Conservation (phyloP, 1,284 basidiomycete genomes). For the Agaricales sp. region DNA sequence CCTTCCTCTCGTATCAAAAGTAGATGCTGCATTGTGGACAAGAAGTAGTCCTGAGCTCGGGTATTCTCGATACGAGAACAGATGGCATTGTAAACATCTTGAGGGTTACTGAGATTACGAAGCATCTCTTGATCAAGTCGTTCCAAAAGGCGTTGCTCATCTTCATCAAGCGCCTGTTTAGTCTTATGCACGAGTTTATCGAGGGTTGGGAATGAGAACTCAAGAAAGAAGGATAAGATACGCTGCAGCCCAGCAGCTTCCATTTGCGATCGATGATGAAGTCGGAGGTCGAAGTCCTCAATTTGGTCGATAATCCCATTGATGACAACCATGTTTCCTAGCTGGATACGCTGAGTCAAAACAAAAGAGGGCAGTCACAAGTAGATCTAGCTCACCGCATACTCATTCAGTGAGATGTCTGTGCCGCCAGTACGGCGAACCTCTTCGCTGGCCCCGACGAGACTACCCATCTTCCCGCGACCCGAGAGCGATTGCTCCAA, state of each 20-base stretch:
- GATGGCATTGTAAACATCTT: conserved; percentile 84
- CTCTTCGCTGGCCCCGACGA: conserved; percentile 91
- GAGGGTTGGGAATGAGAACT: conserved; percentile 56
- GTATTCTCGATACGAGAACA: conserved; percentile 66
- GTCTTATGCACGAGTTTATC: conserved; percentile 65
- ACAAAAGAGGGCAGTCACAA: conserved; percentile 7
- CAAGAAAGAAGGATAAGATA: conserved; percentile 65
- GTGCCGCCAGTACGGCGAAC: conserved; percentile 58
- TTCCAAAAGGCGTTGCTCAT: conserved; percentile 72
- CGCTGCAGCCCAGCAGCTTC: conserved; percentile 75
- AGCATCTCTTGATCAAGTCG: conserved; percentile 72
- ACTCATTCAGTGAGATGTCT: conserved; percentile 69
- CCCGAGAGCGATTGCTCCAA: conserved; percentile 75
- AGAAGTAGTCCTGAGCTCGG: conserved; percentile 78
- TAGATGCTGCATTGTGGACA: conserved; percentile 89
- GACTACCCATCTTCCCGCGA: conserved; percentile 89
- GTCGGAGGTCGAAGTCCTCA: conserved; percentile 73
- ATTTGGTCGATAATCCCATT: conserved; percentile 51
- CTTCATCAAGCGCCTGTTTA: conserved; percentile 62
- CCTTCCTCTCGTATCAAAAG: conserved; percentile 87
- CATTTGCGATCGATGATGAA: conserved; percentile 85
- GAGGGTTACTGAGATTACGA: conserved; percentile 69
- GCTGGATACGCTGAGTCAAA: conserved; percentile 28
- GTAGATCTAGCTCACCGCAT: conserved; percentile 51
- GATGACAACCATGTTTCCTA: conserved; percentile 62